A percentile compares a stretch with the other conserved stretches of the same genome.
phyloP scores from a whole-genome alignment of 768 basidiomycete species.

The Gymnopilus junonius region DNA sequence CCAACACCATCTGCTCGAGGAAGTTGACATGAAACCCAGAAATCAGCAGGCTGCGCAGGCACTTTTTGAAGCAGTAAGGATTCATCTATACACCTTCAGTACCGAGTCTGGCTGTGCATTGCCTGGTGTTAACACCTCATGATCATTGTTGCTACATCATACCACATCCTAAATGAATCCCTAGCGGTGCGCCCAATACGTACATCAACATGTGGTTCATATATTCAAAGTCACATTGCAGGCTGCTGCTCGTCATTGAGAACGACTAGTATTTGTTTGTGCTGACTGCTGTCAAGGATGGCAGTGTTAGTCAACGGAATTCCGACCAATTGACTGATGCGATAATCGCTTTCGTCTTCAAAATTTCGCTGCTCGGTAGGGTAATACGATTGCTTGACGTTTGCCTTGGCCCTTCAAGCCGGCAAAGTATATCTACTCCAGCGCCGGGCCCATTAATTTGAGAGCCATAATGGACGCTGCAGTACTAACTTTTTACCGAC shows the following conservation, averaged over 20 bases:
- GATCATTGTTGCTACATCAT: background rate
- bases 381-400: too few relatives aligned
- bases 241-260: background rate
- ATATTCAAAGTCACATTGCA: background rate
- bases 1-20: too few relatives aligned
- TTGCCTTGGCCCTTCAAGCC: too few relatives aligned
- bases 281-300: background rate
- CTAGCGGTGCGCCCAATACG: background rate
- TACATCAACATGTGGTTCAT: background rate
- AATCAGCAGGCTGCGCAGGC: too few relatives aligned
- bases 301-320: background rate
- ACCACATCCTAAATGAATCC: background rate
- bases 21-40: too few relatives aligned
- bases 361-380: background rate
- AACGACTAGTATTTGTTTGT: background rate
- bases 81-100: too few relatives aligned
- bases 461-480: slow-evolving; percentile 2
- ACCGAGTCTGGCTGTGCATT: background rate
- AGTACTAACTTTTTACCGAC: background rate
- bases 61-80: too few relatives aligned
- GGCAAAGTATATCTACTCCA: too few relatives aligned
- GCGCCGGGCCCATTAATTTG: too few relatives aligned
- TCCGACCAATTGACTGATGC: background rate
- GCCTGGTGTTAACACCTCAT: background rate
- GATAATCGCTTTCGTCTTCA: background rate